Evolutionary conservation across 2,329 filamentous ascomycete genomes (phyloP), one percentile per base, ranked within the genome.

Genomic region (Calonectria pteridis): DNA sequence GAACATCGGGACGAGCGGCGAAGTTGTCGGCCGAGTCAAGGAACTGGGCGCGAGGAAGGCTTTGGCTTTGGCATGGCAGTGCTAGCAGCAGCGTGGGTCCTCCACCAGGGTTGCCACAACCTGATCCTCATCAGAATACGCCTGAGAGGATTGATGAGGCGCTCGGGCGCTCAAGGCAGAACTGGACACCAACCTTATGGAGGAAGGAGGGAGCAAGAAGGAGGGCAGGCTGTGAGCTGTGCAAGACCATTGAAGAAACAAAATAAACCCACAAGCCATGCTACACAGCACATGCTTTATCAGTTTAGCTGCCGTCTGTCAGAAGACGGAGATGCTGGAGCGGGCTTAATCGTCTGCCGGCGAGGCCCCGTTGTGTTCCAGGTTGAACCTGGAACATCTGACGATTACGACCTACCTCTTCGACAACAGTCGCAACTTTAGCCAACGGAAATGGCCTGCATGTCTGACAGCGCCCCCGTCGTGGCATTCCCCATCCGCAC

Each of bases 31-130:
- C 77, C 72, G 81, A 64, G 77, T 84, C 7, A 87, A 91, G 81
- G 88, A 92, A 81, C 77, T 93, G 29, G 90, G 91, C 0, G 85
- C 87, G 78, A 90, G 90, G 84, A 87, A 88, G 87, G 85, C 2
- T 88, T 37, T 28, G 9, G 40, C 40, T 20, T 89, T 82, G 89
- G 86, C 76, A 93, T 94, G 88, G 89, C 90, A 69, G 89, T 92
- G 76, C 89, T 94, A 29, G 89, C 92, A 1, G 86, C 92, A 69
- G 91, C 91, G 3, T 94, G 92, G 92, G 87, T 88, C 75, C 84
- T 89, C 78, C 86, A 87, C 75, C 85, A 88, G 55, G 87, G 88
- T 46, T n/a, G n/a, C 7, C 83, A 87, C 29, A 90, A 87, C 76
- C 91, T 91, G 2, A 93, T 93, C 77, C 85, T 93, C 67, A 91